Evolutionary conservation across 2,329 filamentous ascomycete genomes (phyloP), one percentile per base, ranked within the genome.

Genomic region (Aspergillus sp.): DNA sequence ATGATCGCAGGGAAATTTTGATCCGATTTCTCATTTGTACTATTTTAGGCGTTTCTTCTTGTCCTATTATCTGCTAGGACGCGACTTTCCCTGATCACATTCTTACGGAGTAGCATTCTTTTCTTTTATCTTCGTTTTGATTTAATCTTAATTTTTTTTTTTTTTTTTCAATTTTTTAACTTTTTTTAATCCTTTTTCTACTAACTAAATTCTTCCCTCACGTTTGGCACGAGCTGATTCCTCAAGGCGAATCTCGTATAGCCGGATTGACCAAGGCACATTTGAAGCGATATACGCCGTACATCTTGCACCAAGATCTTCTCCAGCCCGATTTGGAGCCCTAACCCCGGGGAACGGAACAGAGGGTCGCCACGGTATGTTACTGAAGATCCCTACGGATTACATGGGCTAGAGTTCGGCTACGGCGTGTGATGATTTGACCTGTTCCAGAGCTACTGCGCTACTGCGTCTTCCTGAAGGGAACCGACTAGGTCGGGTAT

Each of bases 361-460:
- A 42, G 36, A n/a, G 36, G n/a, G 36, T 42, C 16, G 36, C 36
- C 36, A 42, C 36, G 36, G 2, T 42, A 42, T n/a, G 4, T 42
- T 42, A 14, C 36, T n/a, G 36, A 42, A 14, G 36, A n/a, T 42
- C 36, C 36, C 36, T 42, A 29, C 1, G 7, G 26, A 29, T 7
- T 29, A 42, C 36, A n/a, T 42, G 36, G 7, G 36, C 36, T n/a
- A 42, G 36, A 42, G 16, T 66, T 49, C 67, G 63, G 58, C 11
- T 47, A 47, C 22, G 18, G 9, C 42, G 45, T 24, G 20, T 20
- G 45, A 14, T 47, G 22, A 47, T 47, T 47, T 47, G 45, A 47
- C 45, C 12, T 47, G 45, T 47, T 24, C 22, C 45, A 5, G 22
- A 22, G 4, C 45, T 14, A 16, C 26, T 29, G 26, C 26, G 26